Evolutionary conservation across 257 asterid species (phyloP).

Genomic region (Misopates orontium): DNA sequence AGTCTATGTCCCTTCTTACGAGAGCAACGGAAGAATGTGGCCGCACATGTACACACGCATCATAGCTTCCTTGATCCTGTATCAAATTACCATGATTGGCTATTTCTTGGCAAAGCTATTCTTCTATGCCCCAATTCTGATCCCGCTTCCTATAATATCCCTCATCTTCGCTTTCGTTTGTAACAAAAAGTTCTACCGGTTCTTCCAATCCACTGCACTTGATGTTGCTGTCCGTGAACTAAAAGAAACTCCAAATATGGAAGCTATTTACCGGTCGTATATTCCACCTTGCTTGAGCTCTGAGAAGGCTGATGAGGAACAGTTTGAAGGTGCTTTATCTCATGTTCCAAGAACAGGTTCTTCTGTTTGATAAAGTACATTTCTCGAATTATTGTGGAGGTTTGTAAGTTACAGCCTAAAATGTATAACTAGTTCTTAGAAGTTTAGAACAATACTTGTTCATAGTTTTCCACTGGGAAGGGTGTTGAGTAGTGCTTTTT

Average conservation of each 20-base stretch:
- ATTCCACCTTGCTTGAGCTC: constrained; percentile 65
- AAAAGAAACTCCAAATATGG: constrained; percentile 76
- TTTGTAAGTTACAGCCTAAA: too few species aligned
- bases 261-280: constrained; percentile 55
- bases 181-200: constrained; percentile 54
- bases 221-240: constrained; percentile 62
- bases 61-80: constrained; percentile 60
- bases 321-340: constrained; percentile 71
- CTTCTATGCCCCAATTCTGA: constrained; percentile 42
- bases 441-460: too few species aligned
- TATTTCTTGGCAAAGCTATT: constrained; percentile 57
- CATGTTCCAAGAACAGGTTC: constrained; percentile 52
- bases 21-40: constrained; percentile 88
- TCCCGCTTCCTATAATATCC: constrained; percentile 61
- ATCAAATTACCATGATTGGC: constrained; percentile 78
- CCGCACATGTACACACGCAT: constrained; percentile 78
- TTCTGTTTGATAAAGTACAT: constrained; percentile 24
- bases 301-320: constrained; percentile 65
- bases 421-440: too few species aligned
- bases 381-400: background rate
- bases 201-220: constrained; percentile 63
- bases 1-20: constrained; percentile 78
- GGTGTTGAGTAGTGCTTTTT: too few species aligned
- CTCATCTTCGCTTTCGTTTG: constrained; percentile 51
- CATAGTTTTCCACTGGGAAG: too few species aligned